Conservation (phyloP, 345 rosid genomes). For the Melaleuca quinquenervia region DNA sequence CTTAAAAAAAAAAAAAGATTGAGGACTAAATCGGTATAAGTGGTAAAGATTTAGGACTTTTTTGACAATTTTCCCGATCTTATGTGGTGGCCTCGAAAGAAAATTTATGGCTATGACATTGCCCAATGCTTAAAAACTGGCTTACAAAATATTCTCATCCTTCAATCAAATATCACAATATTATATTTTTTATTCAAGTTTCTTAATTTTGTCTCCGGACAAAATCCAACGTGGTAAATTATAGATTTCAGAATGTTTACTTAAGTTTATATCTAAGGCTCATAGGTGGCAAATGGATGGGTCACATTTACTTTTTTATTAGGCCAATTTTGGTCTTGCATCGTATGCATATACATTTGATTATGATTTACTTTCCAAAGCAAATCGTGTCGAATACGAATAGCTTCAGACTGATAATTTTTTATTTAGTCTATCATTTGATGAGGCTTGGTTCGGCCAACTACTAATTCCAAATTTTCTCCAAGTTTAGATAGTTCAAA, state of each 20-base stretch:
- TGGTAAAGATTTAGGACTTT: no score
- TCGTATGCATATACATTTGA: rapidly evolving
- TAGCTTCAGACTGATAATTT: rapidly evolving
- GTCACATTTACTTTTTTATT: rapidly evolving
- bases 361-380: neutral
- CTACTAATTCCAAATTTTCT: neutral
- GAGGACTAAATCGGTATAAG: no score
- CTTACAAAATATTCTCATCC: neutral
- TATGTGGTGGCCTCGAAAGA: neutral
- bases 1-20: no score
- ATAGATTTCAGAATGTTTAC: neutral
- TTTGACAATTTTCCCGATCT: no score
- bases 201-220: neutral
- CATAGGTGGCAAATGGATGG: neutral
- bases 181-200: neutral
- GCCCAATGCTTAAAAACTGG: rapidly evolving
- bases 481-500: rapidly evolving
- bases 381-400: rapidly evolving
- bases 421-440: neutral
- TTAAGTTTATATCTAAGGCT: neutral
- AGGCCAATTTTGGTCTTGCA: rapidly evolving
- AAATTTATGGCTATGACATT: rapidly evolving
- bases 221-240: neutral
- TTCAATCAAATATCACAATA: rapidly evolving
- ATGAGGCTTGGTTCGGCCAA: rapidly evolving